Evolutionary conservation across 441 rosid species (phyloP), one percentile per base, ranked within the genome.

Genomic region (Adansonia grandidieri): DNA sequence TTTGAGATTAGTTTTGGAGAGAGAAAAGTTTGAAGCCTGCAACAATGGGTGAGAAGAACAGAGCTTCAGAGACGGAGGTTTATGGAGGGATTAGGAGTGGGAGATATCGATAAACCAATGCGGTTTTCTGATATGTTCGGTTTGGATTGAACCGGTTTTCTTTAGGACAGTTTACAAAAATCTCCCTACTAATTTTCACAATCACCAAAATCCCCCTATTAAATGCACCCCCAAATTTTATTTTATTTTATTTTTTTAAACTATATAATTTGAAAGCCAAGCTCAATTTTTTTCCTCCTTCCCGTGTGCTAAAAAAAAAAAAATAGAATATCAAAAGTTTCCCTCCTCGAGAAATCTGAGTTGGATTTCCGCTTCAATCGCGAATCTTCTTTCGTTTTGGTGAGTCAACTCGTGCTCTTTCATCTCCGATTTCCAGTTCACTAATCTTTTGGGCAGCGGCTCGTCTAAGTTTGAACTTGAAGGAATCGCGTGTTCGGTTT

Each of bases 321-420:
- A 37, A 37, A 37, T 32, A 32, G 37, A 53, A 17, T 66, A 54
- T 51, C 32, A 76, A 65, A 76, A 44, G 48, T 76, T 76, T 62
- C 58, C 78, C 64, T 64, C 78, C 51, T 37, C 40, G 7, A 51
- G 32, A 17, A 76, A 19, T 73, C 77, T 42, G 77, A 65, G 64
- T 64, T 17, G 37, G 19, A 51, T 63, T 65, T 65, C 73, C 20
- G 73, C 50, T 40, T 37, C 42, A 10, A 15, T 45, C 64, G 42
- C 44, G 40, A 54, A 15, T 54, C 63, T 60, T 65, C 47, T n/a
- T 19, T 2, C 32, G 9, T 9, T 53, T 42, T 51, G 79, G 73
- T 76, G 73, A 66, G 72, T 76, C 79, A 19, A 54, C 37, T 76
- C 65, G 56, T 42, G 40, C 22, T 65, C 54, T 40, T 4, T 44